Base-by-base conservation (phyloP, 352 stramenopile species). In the Phytophthora pini region DNA sequence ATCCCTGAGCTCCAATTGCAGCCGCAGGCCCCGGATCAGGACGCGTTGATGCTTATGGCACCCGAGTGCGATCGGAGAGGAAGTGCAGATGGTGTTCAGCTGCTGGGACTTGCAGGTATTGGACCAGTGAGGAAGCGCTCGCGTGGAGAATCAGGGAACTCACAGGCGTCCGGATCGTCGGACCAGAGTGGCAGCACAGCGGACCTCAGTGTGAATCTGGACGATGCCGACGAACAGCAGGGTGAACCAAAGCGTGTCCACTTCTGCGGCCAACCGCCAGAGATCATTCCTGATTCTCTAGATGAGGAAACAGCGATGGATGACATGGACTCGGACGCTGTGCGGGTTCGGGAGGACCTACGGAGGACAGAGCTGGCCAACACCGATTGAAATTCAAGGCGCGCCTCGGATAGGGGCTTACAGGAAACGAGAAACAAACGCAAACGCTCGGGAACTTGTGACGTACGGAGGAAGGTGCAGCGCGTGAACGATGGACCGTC, bases 131-230 rank as follows among this genome's bases (percentile, higher is more conserved):
- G 74, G 11, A 89, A 87, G 56, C 80, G 78, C 4, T 84, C 80
- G 29, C 71, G 77, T 26, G 78, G 77, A 20, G 64, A 88, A 56
- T 87, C 74, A 48, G 73, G 72, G 17, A 87, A 84, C 55, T 87
- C 77, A 12, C 68, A 83, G 48, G 70, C 77, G 12, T 89, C 67
- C 0, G 67, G 67, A 0, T 75, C 79, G 20, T 86, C 77, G 0
- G 77, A 87, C 15, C 74, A 82, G 36, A 87, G 77, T 54, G 70
- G 65, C 15, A 81, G 73, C 48, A 81, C 73, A 50, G 67, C 70
- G 11, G 74, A 82, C 34, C 68, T 82, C n/a, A 78, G 70, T n/a
- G 68, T 79, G 24, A 70, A 72, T 40, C 48, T 72, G 31, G 62
- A 79, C 44, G 74, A 76, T 8, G 43, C 59, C 0, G 70, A 77